Evolutionary conservation across 139 green algal genomes (phyloP).

Genomic region (Yamagishiella unicocca): DNA sequence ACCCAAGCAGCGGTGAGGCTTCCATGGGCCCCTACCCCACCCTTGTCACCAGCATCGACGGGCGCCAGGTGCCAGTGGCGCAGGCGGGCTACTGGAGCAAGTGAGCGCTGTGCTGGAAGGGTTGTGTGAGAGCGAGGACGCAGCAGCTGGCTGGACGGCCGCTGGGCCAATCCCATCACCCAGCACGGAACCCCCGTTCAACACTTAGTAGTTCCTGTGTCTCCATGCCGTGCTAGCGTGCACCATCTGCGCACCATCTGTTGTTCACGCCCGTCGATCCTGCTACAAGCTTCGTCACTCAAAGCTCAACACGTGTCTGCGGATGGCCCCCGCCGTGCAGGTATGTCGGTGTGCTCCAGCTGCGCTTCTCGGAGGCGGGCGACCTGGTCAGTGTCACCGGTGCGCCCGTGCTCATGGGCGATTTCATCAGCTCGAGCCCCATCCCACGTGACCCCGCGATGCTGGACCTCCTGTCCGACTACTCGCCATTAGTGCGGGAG

Average conservation of each 20-base stretch:
- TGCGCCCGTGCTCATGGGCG: constrained; percentile 55
- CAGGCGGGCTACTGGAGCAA: background rate
- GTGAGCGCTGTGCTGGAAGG: background rate
- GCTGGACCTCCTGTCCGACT: background rate
- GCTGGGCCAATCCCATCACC: too few species aligned
- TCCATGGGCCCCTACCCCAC: constrained; percentile 1
- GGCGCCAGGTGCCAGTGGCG: constrained; percentile 10
- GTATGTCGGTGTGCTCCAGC: constrained; percentile 51
- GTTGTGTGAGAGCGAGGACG: background rate
- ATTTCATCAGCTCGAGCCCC: constrained; percentile 33
- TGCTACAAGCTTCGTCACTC: too few species aligned
- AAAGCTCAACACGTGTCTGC: too few species aligned
- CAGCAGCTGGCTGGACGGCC: too few species aligned
- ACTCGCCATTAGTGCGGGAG: background rate
- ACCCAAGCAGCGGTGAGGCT: background rate
- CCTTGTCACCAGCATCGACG: constrained; percentile 24
- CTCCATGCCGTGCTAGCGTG: too few species aligned
- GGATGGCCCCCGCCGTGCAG: too few species aligned
- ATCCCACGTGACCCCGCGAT: constrained; percentile 43
- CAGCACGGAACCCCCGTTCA: too few species aligned
- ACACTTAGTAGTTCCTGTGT: too few species aligned
- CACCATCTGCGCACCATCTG: too few species aligned
- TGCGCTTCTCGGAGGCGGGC: constrained; percentile 11
- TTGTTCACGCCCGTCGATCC: too few species aligned
- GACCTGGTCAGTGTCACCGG: background rate